Conservation (phyloP, 2,329 filamentous ascomycete genomes). For the Biscogniauxia marginata region DNA sequence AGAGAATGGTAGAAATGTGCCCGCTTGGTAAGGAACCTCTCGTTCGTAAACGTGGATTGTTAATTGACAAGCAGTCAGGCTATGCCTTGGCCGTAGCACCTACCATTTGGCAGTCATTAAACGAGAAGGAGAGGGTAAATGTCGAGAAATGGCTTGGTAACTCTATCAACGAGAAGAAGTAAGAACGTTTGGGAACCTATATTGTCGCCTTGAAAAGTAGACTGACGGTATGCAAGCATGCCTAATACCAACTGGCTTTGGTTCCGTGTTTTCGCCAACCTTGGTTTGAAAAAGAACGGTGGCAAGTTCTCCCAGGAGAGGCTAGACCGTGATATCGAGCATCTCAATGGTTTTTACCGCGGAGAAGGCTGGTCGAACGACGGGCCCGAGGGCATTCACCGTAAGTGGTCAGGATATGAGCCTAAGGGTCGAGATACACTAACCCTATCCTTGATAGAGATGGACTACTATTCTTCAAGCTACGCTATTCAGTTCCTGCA, state of each 20-base stretch:
- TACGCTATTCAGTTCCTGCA: conserved; percentile 82
- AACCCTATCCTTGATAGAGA: conserved; percentile 46
- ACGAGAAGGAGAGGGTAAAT: conserved; percentile 60
- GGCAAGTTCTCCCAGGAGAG: conserved; percentile 67
- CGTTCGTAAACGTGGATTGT: background rate
- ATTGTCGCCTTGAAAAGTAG: background rate
- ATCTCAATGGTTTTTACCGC: conserved; percentile 79
- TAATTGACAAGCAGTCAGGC: conserved; percentile 36
- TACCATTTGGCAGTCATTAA: conserved; percentile 65
- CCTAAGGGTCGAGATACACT: conserved; percentile 1
- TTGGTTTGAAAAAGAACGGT: conserved; percentile 73
- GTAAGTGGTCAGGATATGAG: conserved; percentile 33
- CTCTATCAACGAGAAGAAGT: conserved; percentile 75
- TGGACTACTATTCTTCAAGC: conserved; percentile 82
- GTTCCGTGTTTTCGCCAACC: conserved; percentile 82
- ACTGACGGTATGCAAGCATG: conserved; percentile 55
- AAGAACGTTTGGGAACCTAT: conserved; percentile 12
- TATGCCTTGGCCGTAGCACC: conserved; percentile 70
- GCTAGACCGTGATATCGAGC: conserved; percentile 72
- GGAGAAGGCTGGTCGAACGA: conserved; percentile 82
- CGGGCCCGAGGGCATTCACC: conserved; percentile 73
- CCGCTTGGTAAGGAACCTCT: conserved; percentile 55
- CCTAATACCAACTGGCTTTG: conserved; percentile 69
- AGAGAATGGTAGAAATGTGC: conserved; percentile 84
- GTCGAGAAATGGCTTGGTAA: conserved; percentile 72